Percentiles rank a stretch among this genome's conserved stretches.
These are phyloP conservation scores for Elaeis guineensis DNA, from an alignment of 176 grass and related monocot genomes.

Conservation along the genomic window DNA sequence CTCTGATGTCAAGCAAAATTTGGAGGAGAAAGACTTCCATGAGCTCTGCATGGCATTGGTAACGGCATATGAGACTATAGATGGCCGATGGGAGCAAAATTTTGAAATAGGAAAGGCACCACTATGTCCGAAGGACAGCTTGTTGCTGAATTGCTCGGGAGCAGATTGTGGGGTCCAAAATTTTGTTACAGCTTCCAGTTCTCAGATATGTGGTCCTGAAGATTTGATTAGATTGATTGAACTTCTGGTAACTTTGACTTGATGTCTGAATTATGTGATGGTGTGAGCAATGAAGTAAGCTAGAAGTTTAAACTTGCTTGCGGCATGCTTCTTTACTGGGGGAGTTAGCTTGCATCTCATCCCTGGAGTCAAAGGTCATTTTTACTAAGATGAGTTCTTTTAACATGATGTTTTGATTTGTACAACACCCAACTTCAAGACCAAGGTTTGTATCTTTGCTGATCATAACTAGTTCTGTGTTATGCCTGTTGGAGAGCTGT, in stretches of 20 bases:
- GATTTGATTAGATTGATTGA: conserved; percentile 58
- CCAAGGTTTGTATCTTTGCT: too few relatives aligned
- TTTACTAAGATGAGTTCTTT: too few relatives aligned
- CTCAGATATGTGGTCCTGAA: conserved; percentile 39
- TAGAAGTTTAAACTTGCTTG: background rate
- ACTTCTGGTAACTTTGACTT: background rate
- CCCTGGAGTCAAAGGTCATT: too few relatives aligned
- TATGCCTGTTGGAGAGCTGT: too few relatives aligned
- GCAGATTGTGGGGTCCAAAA: conserved; percentile 30
- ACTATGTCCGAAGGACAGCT: conserved; percentile 23
- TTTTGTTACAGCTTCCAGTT: conserved; percentile 24
- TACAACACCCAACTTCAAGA: too few relatives aligned
- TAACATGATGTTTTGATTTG: too few relatives aligned
- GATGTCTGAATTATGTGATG: conserved; percentile 2
- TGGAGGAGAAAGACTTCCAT: conserved; percentile 58
- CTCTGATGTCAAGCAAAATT: conserved; percentile 53
- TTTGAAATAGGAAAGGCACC: conserved; percentile 4
- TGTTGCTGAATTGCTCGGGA: conserved; percentile 32
- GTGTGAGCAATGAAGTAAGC: background rate
- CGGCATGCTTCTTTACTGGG: too few relatives aligned
- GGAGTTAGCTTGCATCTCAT: too few relatives aligned
- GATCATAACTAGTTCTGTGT: too few relatives aligned
- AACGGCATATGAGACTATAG: conserved; percentile 37
- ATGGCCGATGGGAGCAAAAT: conserved; percentile 3
- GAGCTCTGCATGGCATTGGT: conserved; percentile 40